phyloP scores from a whole-genome alignment of 352 stramenopile genomes.

The Globisporangium heterothallicum region DNA sequence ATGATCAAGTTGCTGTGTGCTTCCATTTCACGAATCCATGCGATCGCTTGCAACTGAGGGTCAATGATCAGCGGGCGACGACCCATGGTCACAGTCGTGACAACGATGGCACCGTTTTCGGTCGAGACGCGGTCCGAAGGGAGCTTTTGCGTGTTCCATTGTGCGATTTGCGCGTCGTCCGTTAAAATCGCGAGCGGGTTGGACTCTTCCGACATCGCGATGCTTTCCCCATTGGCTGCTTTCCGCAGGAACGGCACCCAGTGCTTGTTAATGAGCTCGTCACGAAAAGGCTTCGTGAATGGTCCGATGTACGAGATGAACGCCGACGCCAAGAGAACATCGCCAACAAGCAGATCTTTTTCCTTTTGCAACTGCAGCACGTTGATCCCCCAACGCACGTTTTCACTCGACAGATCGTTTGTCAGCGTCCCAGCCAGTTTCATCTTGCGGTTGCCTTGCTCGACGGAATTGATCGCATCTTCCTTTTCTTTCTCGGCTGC shows the following conservation, averaged over 20 bases:
- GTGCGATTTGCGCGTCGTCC: conserved; percentile 89
- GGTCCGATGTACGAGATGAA: conserved; percentile 96
- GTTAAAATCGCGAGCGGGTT: conserved; percentile 90
- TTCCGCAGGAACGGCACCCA: conserved; percentile 90
- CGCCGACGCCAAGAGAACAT: conserved; percentile 90
- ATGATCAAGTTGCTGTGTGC: conserved; percentile 89
- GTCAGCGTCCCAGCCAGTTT: conserved; percentile 93
- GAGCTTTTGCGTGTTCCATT: conserved; percentile 92
- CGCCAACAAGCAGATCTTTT: conserved; percentile 90
- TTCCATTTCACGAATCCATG: conserved; percentile 93
- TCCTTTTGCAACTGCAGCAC: conserved; percentile 90
- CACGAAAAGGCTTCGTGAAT: conserved; percentile 93
- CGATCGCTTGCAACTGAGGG: conserved; percentile 91
- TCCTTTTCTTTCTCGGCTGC: conserved; percentile 92
- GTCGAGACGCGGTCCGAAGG: conserved; percentile 91
- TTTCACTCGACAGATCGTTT: conserved; percentile 93
- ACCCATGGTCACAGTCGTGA: conserved; percentile 86
- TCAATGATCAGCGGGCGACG: conserved; percentile 92
- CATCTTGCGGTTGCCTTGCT: conserved; percentile 92
- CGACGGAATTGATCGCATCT: conserved; percentile 89
- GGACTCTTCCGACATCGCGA: conserved; percentile 88
- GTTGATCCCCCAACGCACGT: conserved; percentile 93
- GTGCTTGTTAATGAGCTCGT: conserved; percentile 91
- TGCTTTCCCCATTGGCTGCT: conserved; percentile 78
- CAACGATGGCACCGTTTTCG: conserved; percentile 92